Evolutionary conservation across 208 protist species (phyloP).

Genomic region (Trypanosoma avium): DNA sequence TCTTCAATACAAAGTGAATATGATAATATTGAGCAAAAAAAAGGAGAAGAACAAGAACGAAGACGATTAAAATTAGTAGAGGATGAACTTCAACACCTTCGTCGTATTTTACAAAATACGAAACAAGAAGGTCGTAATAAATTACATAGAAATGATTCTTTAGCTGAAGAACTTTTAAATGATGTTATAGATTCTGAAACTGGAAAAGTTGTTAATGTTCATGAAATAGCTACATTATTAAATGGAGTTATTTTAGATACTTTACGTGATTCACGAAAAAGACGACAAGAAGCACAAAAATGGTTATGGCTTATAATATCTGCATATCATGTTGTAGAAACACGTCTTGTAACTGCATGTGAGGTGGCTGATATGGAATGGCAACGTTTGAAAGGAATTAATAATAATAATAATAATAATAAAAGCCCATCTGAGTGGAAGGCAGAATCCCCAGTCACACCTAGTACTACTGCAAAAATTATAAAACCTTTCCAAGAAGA

Average conservation of each 20-base stretch:
- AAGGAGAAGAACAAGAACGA: conserved; percentile 6
- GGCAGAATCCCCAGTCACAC: conserved; percentile 8
- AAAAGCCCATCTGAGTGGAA: not conserved
- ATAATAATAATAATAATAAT: not conserved
- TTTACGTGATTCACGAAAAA: conserved; percentile 33
- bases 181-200: conserved; percentile 55
- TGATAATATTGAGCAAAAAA: not conserved
- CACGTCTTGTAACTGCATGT: conserved; percentile 54
- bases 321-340: conserved; percentile 68
- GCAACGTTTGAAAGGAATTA: not conserved
- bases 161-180: conserved; percentile 36
- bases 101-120: conserved; percentile 14
- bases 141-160: conserved; percentile 9
- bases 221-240: conserved; percentile 51
- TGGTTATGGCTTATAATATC: conserved; percentile 72
- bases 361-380: conserved; percentile 28
- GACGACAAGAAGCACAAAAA: conserved; percentile 50
- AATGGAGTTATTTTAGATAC: conserved; percentile 63
- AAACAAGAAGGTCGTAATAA: conserved; percentile 8
- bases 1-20: not conserved
- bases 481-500: not conserved
- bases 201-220: conserved; percentile 49
- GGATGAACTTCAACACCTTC: conserved; percentile 17
- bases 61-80: conserved; percentile 1
- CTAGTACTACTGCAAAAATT: conserved; percentile 16